A percentile compares a stretch with the other conserved stretches of the same genome.
These are phyloP conservation scores for Leishmania amazonensis DNA, from an alignment of 208 protist genomes.

Conservation along the genomic window DNA sequence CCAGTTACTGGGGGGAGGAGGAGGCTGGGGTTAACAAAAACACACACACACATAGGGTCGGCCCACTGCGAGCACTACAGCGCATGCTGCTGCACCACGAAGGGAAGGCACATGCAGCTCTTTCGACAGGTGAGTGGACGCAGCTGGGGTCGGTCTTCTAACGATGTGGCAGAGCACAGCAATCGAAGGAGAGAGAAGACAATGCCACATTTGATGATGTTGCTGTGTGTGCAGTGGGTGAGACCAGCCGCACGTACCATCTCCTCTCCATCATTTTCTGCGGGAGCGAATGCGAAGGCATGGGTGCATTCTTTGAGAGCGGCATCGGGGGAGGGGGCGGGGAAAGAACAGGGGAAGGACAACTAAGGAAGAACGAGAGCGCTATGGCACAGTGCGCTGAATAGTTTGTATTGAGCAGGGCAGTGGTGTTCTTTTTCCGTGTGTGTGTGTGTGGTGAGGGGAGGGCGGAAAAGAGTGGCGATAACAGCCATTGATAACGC, in stretches of 20 bases:
- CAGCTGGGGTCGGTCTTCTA: not conserved
- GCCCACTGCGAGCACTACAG: not conserved
- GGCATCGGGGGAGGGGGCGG: not conserved
- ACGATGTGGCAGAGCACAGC: not conserved
- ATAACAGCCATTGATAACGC: not conserved
- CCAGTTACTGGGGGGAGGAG: slow-evolving; percentile 23
- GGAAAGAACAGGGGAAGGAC: not conserved
- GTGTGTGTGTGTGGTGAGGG: not conserved
- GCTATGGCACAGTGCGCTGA: not conserved
- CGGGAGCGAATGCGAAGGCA: not conserved
- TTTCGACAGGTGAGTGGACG: not conserved
- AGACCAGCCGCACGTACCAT: not conserved
- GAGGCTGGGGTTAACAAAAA: slow-evolving; percentile 47
- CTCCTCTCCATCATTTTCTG: not conserved
- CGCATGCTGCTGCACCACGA: not conserved
- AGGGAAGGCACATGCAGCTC: not conserved
- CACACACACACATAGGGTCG: not conserved
- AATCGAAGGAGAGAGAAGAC: not conserved
- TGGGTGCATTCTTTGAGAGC: not conserved
- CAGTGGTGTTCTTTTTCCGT: not conserved
- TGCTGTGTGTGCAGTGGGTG: not conserved
- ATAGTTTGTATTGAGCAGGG: not conserved
- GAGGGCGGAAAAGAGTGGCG: not conserved
- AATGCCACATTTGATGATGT: not conserved
- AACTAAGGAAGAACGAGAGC: not conserved